These are phyloP conservation scores for Lentinus tigrinus DNA, from an alignment of 768 basidiomycete species.

Conservation along the genomic window DNA sequence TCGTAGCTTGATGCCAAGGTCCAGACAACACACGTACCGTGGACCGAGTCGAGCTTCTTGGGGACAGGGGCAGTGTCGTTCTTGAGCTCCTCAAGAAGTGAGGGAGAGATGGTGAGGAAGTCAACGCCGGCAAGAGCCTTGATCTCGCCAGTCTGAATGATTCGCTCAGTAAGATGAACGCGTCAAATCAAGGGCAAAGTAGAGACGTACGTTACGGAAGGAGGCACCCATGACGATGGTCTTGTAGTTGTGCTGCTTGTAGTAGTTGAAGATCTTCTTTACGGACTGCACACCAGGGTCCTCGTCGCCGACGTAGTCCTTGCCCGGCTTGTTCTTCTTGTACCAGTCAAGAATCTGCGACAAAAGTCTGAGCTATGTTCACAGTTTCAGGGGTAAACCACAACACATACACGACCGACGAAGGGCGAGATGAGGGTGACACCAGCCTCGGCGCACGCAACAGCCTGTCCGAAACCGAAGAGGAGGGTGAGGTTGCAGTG, in stretches of 20 bases:
- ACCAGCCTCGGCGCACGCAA: conserved; percentile 97
- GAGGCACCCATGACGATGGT: conserved; percentile 99
- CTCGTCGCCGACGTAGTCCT: conserved; percentile 84
- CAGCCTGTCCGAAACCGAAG: conserved; percentile 98
- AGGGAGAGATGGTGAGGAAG: conserved; percentile 93
- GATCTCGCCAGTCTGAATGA: conserved; percentile 79
- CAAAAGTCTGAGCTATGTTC: conserved; percentile 8
- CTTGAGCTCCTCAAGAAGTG: conserved; percentile 91
- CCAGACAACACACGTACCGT: conserved; percentile 42
- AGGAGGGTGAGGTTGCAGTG: conserved; percentile 99
- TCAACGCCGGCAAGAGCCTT: conserved; percentile 94
- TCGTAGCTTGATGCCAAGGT: background rate
- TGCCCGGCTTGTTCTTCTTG: conserved; percentile 84
- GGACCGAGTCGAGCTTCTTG: conserved; percentile 72
- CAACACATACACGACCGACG: conserved; percentile 83
- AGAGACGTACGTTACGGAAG: conserved; percentile 88
- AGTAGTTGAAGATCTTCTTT: conserved; percentile 97
- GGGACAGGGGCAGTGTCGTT: conserved; percentile 74
- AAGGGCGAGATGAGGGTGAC: conserved; percentile 99
- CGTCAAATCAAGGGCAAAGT: background rate
- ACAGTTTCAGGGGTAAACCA: conserved; percentile 12
- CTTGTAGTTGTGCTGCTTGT: conserved; percentile 97
- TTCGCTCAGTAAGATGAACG: conserved; percentile 1
- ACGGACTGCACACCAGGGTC: conserved; percentile 97
- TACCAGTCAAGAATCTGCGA: conserved; percentile 96